Evolutionary conservation across 805 yeast species (phyloP).

Genomic region (Saccharomycopsis sp.): DNA sequence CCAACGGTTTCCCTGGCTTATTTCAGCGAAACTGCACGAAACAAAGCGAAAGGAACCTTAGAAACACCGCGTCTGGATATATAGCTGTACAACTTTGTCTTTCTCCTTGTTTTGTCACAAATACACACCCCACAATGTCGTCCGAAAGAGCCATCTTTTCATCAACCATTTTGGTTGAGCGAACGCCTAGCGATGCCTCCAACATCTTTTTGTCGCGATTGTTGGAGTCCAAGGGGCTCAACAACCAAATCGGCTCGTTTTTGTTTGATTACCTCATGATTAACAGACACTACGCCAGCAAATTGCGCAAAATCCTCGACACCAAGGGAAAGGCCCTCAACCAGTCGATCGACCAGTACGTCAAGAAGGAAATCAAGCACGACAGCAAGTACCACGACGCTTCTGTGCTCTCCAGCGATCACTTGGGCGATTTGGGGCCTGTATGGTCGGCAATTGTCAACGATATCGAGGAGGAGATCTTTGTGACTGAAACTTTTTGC

Average conservation of each 20-base stretch:
- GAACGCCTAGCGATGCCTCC: constrained; percentile 15
- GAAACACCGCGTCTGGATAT: too few species aligned
- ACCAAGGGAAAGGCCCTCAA: constrained; percentile 19
- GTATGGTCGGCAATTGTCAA: constrained; percentile 18
- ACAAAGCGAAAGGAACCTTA: too few species aligned
- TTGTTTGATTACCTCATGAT: constrained; percentile 44
- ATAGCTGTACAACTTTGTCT: too few species aligned
- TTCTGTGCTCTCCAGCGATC: constrained; percentile 6
- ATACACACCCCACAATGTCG: not conserved
- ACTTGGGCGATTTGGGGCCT: constrained; percentile 17
- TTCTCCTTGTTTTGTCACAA: not conserved
- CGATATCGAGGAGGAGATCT: constrained; percentile 19
- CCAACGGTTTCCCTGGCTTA: too few species aligned
- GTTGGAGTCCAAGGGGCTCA: constrained; percentile 33
- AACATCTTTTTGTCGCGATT: constrained; percentile 17
- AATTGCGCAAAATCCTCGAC: constrained; percentile 17
- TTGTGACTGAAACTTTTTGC: constrained; percentile 17
- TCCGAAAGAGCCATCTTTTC: constrained; percentile 21
- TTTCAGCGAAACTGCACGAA: too few species aligned
- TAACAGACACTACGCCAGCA: constrained; percentile 19
- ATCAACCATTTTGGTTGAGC: constrained; percentile 18
- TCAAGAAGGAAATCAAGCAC: constrained; percentile 18
- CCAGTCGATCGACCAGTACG: constrained; percentile 17
- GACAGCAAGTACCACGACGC: constrained; percentile 15
- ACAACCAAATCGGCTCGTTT: constrained; percentile 37